Evolutionary conservation across 2,329 filamentous ascomycete genomes (phyloP).

Genomic region (Chrysoporthe puriensis): DNA sequence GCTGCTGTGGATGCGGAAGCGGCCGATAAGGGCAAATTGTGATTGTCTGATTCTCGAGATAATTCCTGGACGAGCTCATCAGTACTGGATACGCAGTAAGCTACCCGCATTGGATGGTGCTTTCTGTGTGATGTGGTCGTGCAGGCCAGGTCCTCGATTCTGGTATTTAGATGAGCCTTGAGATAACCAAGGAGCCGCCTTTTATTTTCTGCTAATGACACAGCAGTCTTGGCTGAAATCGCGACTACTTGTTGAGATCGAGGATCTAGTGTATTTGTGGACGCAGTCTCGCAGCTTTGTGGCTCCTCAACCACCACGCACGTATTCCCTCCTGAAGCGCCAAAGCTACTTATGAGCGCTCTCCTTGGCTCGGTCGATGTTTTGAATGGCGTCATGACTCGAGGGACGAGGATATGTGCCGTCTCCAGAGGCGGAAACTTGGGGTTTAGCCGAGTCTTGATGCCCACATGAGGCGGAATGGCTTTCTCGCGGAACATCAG

Average conservation of each 20-base stretch:
- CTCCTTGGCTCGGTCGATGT: background rate
- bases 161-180: background rate
- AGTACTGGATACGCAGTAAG: background rate
- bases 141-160: slow-evolving; percentile 1
- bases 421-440: slow-evolving; percentile 5
- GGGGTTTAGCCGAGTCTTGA: slow-evolving; percentile 9
- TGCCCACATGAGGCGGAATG: slow-evolving; percentile 16
- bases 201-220: background rate
- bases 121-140: slow-evolving; percentile 9
- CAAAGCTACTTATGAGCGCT: slow-evolving; percentile 12
- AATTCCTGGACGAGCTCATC: slow-evolving; percentile 19
- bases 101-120: background rate
- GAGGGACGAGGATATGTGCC: background rate
- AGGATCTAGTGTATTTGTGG: background rate
- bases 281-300: background rate
- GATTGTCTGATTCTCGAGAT: too few relatives aligned
- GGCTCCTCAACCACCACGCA: slow-evolving; percentile 8
- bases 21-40: too few relatives aligned
- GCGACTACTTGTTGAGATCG: background rate
- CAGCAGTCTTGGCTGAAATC: background rate
- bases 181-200: background rate
- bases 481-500: slow-evolving; percentile 17
- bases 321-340: slow-evolving; percentile 13
- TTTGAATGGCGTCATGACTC: background rate
- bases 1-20: slow-evolving; percentile 15